Conservation (phyloP, 768 basidiomycete species). For the Serendipita sp. region DNA sequence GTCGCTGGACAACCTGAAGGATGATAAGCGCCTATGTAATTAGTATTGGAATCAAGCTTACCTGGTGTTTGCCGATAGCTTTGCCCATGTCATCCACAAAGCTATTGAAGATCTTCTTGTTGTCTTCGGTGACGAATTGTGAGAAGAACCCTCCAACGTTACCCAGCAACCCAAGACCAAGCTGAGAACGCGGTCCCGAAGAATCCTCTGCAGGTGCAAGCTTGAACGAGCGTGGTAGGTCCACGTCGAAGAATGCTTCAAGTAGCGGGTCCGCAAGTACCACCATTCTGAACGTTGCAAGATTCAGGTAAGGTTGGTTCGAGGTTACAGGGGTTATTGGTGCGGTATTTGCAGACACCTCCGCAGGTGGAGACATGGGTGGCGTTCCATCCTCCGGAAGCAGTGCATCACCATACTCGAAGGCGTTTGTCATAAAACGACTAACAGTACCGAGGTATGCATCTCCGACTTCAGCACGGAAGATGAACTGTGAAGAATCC, state of each 20-base stretch:
- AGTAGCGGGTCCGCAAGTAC: conserved; percentile 91
- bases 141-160: conserved; percentile 71
- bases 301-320: conserved; percentile 85
- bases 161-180: conserved; percentile 24
- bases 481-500: conserved; percentile 59
- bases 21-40: conserved; percentile 6
- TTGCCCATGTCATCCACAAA: conserved; percentile 90
- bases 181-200: conserved; percentile 38
- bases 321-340: conserved; percentile 38
- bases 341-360: conserved; percentile 21
- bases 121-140: conserved; percentile 76
- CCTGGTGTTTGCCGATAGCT: conserved; percentile 86
- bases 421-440: conserved; percentile 94
- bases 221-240: conserved; percentile 76
- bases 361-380: conserved; percentile 21
- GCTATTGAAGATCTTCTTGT: conserved; percentile 86
- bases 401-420: conserved; percentile 95
- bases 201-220: conserved; percentile 42
- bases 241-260: conserved; percentile 91
- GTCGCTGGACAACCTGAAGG: conserved; percentile 47
- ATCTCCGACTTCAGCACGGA: conserved; percentile 92
- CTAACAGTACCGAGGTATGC: conserved; percentile 93
- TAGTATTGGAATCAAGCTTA: conserved; percentile 16
- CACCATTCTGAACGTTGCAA: conserved; percentile 97
- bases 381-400: conserved; percentile 33